Percentiles rank a stretch among this genome's conserved stretches.
Conservation (phyloP, 805 yeast genomes). For the Zygosaccharomyces lentus region DNA sequence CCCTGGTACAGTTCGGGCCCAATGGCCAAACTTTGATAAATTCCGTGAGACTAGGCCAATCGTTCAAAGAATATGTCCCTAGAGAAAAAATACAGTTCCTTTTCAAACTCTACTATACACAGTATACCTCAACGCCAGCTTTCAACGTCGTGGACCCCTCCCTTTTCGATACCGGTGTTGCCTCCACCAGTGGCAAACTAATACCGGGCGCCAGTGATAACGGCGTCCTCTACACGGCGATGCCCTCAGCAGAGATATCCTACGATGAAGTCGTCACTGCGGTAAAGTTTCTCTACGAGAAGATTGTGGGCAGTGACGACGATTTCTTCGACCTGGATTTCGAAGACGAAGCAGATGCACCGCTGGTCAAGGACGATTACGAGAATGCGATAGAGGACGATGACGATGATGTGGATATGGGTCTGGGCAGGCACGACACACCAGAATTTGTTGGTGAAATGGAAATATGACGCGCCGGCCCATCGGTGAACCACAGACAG, state of each 20-base stretch:
- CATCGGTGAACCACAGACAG: no score
- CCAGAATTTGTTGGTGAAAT: constrained; percentile 40
- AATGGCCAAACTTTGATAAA: constrained; percentile 68
- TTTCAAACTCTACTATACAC: constrained; percentile 58
- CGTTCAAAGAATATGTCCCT: constrained; percentile 80
- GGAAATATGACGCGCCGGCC: constrained; percentile 29
- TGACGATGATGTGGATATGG: constrained; percentile 27
- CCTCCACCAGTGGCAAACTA: constrained; percentile 24
- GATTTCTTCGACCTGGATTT: constrained; percentile 96
- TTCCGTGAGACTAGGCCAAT: constrained; percentile 81
- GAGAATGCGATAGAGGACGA: constrained; percentile 33
- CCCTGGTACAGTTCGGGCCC: constrained; percentile 49
- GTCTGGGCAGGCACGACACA: constrained; percentile 26
- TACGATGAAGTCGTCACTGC: constrained; percentile 89
- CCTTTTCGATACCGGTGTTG: constrained; percentile 36
- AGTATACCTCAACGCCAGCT: constrained; percentile 53
- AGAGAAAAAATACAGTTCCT: constrained; percentile 61
- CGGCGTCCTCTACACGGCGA: constrained; percentile 48
- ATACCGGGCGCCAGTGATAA: constrained; percentile 43
- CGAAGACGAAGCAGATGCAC: constrained; percentile 78
- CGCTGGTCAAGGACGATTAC: constrained; percentile 12
- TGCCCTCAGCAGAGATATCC: constrained; percentile 82
- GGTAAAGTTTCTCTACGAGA: constrained; percentile 66
- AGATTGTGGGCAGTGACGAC: constrained; percentile 87
- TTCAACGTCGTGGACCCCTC: constrained; percentile 47